phyloP scores from a whole-genome alignment of 306 rosid species.

The Inga leiocalycina region DNA sequence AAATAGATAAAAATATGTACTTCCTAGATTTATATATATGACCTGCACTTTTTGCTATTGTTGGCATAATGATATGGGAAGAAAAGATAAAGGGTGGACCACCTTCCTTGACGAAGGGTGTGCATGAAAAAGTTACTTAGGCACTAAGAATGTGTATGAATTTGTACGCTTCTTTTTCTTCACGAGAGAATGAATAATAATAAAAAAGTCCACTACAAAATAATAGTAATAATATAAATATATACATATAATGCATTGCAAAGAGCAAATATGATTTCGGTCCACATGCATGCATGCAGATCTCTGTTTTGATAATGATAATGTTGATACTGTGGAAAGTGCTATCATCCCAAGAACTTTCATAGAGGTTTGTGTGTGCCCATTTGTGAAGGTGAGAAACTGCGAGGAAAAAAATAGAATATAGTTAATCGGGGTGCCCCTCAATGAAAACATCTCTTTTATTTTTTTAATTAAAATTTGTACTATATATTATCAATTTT shows the following conservation, averaged over 20 bases:
- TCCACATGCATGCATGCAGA: slow-evolving; percentile 2
- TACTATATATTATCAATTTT: not conserved
- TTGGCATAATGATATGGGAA: not conserved
- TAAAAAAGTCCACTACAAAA: not conserved
- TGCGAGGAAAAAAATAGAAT: not conserved
- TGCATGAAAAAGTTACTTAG: not conserved
- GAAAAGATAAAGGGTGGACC: not conserved
- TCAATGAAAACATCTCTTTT: not conserved
- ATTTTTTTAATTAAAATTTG: not conserved
- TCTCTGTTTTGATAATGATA: not conserved
- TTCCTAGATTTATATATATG: not conserved
- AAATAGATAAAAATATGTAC: not conserved
- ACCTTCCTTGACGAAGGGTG: not conserved
- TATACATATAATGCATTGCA: not conserved
- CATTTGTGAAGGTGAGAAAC: not conserved
- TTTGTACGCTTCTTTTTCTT: not conserved
- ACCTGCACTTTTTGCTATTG: not conserved
- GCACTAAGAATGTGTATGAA: not conserved
- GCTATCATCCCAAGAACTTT: not conserved
- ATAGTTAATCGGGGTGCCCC: not conserved
- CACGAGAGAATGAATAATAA: not conserved
- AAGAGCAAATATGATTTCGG: not conserved
- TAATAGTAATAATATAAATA: not conserved
- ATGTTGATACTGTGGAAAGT: not conserved
- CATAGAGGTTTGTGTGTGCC: not conserved